Percentiles rank a stretch among this genome's conserved stretches.
These are phyloP conservation scores for Tremellales sp. DNA, from an alignment of 1,284 basidiomycete species.

Conservation along the genomic window DNA sequence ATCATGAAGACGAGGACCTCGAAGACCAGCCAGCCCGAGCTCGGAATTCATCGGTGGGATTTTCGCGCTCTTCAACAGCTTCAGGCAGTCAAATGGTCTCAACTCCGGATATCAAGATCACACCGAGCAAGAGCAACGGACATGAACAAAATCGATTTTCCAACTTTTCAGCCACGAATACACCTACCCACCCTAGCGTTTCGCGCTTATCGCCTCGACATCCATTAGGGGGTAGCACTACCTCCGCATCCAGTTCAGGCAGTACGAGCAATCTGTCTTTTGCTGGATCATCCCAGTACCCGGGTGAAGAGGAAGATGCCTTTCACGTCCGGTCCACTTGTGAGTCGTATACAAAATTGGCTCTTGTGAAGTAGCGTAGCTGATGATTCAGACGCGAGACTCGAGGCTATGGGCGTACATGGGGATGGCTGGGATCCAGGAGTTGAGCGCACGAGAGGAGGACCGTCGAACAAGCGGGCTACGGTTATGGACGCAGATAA, in stretches of 20 bases:
- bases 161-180: not conserved
- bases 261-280: constrained; percentile 21
- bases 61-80: too few relatives aligned
- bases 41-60: too few relatives aligned
- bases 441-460: constrained; percentile 85
- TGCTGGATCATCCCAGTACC: constrained; percentile 34
- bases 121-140: too few relatives aligned
- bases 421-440: constrained; percentile 90
- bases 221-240: not conserved
- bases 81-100: too few relatives aligned
- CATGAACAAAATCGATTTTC: too few relatives aligned
- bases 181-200: not conserved
- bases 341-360: constrained; percentile 19
- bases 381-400: constrained; percentile 60
- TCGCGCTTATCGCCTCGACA: not conserved
- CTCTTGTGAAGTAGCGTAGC: not conserved
- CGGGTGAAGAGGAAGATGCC: constrained; percentile 70
- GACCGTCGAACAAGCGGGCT: constrained; percentile 44
- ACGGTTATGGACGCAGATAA: constrained; percentile 56
- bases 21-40: too few relatives aligned
- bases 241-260: not conserved
- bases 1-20: too few relatives aligned
- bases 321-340: constrained; percentile 81
- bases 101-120: not conserved
- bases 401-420: constrained; percentile 77